These are phyloP conservation scores for Penicillium olsonii DNA, from an alignment of 2,329 filamentous ascomycete species.

Conservation along the genomic window DNA sequence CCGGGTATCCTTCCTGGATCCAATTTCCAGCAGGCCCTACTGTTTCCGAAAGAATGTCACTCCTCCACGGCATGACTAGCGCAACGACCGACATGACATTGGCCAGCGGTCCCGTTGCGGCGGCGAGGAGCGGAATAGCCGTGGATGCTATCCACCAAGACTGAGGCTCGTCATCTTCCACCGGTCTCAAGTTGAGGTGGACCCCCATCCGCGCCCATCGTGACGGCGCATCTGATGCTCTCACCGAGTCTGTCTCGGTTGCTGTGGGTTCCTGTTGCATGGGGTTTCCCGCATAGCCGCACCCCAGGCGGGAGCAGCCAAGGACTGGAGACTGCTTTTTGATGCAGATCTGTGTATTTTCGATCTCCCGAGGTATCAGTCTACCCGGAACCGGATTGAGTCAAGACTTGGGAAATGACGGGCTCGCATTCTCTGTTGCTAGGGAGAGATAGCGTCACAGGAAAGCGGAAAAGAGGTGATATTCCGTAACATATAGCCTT, in stretches of 20 bases:
- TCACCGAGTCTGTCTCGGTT: slow-evolving; percentile 1
- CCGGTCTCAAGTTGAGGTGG: slow-evolving; percentile 37
- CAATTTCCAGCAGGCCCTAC: slow-evolving; percentile 50
- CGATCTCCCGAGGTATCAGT: neutral
- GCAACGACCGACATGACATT: slow-evolving; percentile 87
- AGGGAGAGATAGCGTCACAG: slow-evolving; percentile 8
- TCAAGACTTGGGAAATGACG: neutral
- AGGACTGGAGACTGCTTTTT: neutral
- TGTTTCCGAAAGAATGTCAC: slow-evolving; percentile 48
- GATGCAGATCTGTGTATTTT: neutral
- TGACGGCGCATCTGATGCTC: slow-evolving; percentile 4
- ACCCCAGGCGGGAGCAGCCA: neutral
- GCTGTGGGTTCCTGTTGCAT: slow-evolving; percentile 21
- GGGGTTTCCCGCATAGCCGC: slow-evolving; percentile 7
- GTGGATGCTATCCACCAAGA: slow-evolving; percentile 56
- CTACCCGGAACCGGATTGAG: neutral
- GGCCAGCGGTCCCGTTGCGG: slow-evolving; percentile 80
- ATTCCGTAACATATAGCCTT: no score
- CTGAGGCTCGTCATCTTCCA: slow-evolving; percentile 46
- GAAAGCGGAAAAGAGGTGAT: neutral
- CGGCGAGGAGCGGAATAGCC: slow-evolving; percentile 73
- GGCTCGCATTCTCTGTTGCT: slow-evolving; percentile 1
- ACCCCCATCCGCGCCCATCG: slow-evolving; percentile 22
- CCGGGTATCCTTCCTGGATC: slow-evolving; percentile 58
- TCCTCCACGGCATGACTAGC: slow-evolving; percentile 76